phyloP scores from a whole-genome alignment of 768 basidiomycete genomes.

The Termitomyces sp. region DNA sequence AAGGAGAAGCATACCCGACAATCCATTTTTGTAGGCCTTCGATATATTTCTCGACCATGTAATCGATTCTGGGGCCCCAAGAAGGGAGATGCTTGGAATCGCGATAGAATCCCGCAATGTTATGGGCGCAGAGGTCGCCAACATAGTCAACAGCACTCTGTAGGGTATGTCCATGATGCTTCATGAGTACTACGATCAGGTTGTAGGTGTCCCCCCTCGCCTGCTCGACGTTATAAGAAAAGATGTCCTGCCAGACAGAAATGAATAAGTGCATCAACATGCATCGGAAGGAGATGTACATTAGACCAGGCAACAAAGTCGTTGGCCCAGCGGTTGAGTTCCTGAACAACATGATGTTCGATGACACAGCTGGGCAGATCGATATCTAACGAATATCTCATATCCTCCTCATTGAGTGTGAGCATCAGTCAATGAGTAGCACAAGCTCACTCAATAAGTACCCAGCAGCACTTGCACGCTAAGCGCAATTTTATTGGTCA shows the following conservation, averaged over 20 bases:
- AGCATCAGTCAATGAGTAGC: neutral
- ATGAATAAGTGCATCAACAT: neutral
- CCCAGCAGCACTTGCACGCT: conserved; percentile 71
- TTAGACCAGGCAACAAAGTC: conserved; percentile 84
- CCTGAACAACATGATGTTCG: conserved; percentile 53
- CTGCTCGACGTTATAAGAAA: conserved; percentile 74
- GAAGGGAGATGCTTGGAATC: conserved; percentile 46
- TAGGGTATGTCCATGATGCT: conserved; percentile 46
- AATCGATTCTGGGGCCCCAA: conserved; percentile 56
- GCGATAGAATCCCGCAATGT: conserved; percentile 45
- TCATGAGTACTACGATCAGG: conserved; percentile 65
- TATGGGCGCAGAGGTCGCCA: conserved; percentile 51
- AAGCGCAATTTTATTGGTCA: neutral
- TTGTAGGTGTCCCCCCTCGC: conserved; percentile 67
- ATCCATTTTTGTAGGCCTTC: conserved; percentile 65
- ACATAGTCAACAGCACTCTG: conserved; percentile 61
- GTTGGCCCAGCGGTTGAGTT: conserved; percentile 65
- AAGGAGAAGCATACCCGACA: conserved; percentile 38
- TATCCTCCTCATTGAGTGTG: neutral
- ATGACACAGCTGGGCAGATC: conserved; percentile 68
- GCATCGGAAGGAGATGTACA: conserved; percentile 24
- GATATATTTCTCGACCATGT: conserved; percentile 51
- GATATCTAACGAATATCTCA: conserved; percentile 57
- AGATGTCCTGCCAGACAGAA: conserved; percentile 46
- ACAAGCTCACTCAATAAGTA: conserved; percentile 54